Base-by-base conservation (phyloP, 2,329 filamentous ascomycete genomes). In the Stagonosporopsis cucurbitacearum region DNA sequence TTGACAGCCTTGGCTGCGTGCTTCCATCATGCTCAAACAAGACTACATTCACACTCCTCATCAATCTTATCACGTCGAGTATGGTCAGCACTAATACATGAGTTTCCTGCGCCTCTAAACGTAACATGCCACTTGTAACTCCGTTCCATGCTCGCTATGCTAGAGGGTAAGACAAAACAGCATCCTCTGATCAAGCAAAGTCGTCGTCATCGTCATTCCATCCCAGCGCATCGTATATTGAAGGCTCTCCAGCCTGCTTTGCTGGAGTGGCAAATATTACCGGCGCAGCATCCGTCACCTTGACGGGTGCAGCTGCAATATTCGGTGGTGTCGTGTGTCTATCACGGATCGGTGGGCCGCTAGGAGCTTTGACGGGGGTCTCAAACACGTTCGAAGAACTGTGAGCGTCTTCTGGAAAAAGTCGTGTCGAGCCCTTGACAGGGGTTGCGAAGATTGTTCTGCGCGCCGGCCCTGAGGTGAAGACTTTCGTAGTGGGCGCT, bases 141-240 rank as follows among this genome's bases (percentile, higher is more conserved):
- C 53, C 49, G 56, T 58, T 37, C 52, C 50, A 60, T 57, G 58
- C 58, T 70, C 65, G 72, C 70, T 69, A 76, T 76, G 64, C 74
- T 41, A 41, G n/a, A 73, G 54, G 52, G 62, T 50, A 57, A 48
- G 42, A 50, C 54, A 43, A 51, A 48, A 57, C 12, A 41, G 54
- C 41, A 39, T 23, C 36, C 33, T 45, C 57, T 58, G 9, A 12
- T 30, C 65, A 55, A 43, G 44, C 41, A 68, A 57, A 43, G 32
- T 70, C 42, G 17, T 35, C 42, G 15, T 42, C 39, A 57, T 80
- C 76, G 58, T 80, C 78, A 63, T 80, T 74, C 79, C 79, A 81
- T 23, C 79, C 79, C 48, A 81, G 58, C 11, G 71, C 72, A 46
- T 76, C 76, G 55, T 80, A 81, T 43, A 81, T 77, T 20, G 64